Conservation (phyloP, 2,329 filamentous ascomycete species). For the Fusarium longipes region DNA sequence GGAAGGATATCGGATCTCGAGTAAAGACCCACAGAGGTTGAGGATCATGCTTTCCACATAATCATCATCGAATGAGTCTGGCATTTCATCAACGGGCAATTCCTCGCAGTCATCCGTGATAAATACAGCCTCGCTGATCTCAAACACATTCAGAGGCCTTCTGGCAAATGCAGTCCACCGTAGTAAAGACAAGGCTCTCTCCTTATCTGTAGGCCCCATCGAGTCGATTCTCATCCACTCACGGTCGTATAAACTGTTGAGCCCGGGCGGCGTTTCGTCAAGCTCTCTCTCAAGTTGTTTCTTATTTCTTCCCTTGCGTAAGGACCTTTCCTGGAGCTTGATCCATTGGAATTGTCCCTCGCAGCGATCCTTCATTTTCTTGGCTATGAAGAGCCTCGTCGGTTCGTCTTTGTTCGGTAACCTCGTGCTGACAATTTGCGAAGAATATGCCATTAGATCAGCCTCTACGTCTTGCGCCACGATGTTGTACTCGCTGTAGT, state of each 20-base stretch:
- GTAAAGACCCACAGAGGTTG: not conserved
- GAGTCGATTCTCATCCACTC: conserved; percentile 46
- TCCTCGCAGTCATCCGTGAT: rapidly evolving
- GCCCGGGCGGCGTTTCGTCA: conserved; percentile 43
- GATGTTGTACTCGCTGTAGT: not conserved
- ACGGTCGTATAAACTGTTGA: conserved; percentile 47
- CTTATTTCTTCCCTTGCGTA: conserved; percentile 43
- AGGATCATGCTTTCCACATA: conserved; percentile 8
- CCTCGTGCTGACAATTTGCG: conserved; percentile 42
- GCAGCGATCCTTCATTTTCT: conserved; percentile 43
- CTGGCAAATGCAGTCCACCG: conserved; percentile 46
- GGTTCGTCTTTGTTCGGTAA: conserved; percentile 42
- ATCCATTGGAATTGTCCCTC: conserved; percentile 52
- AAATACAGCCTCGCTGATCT: not conserved
- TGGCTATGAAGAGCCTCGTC: conserved; percentile 30
- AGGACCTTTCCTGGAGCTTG: conserved; percentile 43
- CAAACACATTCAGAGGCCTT: conserved; percentile 11
- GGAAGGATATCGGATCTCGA: not conserved
- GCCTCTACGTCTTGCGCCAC: not conserved
- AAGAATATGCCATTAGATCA: not conserved
- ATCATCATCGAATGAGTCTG: not conserved
- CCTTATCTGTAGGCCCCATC: not conserved
- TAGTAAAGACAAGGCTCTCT: conserved; percentile 46
- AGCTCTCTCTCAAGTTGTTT: conserved; percentile 47
- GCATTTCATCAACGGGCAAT: rapidly evolving